A percentile compares a stretch with the other conserved stretches of the same genome.
phyloP scores from a whole-genome alignment of 768 basidiomycete genomes.

The Saitozyma sp. region DNA sequence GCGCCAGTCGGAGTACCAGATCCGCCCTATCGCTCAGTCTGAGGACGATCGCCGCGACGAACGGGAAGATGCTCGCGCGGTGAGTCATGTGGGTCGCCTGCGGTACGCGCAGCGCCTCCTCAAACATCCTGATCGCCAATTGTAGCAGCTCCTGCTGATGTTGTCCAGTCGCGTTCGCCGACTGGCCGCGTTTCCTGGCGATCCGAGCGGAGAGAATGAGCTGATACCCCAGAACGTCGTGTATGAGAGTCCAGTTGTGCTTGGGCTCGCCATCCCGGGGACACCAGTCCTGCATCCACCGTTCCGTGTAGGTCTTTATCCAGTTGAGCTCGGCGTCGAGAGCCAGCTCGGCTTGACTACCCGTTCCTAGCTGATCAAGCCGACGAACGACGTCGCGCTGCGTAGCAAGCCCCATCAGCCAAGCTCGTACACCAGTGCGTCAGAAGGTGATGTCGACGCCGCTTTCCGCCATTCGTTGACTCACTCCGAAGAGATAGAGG shows the following conservation, averaged over 20 bases:
- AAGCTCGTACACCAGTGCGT: no score
- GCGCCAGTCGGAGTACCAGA: conserved; percentile 2
- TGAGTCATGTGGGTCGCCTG: conserved; percentile 6
- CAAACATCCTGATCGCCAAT: neutral
- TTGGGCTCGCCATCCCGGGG: no score
- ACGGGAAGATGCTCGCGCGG: conserved; percentile 7
- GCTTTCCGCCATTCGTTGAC: neutral
- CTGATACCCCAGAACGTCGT: conserved; percentile 4
- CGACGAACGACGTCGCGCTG: neutral
- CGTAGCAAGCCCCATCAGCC: neutral
- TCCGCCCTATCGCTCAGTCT: conserved; percentile 1
- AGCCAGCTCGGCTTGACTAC: neutral
- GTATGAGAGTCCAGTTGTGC: neutral
- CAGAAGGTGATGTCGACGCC: no score
- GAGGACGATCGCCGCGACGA: conserved; percentile 1
- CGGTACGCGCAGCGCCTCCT: neutral
- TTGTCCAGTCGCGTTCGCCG: neutral
- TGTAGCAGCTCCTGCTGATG: neutral
- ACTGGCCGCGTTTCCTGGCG: neutral
- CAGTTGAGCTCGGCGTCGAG: neutral
- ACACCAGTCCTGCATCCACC: neutral
- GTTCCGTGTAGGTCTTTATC: neutral
- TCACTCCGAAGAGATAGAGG: conserved; percentile 2
- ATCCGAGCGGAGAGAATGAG: conserved; percentile 1
- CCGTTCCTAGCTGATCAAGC: neutral